phyloP scores from a whole-genome alignment of 2,329 filamentous ascomycete genomes.

The Thelonectria rubi region DNA sequence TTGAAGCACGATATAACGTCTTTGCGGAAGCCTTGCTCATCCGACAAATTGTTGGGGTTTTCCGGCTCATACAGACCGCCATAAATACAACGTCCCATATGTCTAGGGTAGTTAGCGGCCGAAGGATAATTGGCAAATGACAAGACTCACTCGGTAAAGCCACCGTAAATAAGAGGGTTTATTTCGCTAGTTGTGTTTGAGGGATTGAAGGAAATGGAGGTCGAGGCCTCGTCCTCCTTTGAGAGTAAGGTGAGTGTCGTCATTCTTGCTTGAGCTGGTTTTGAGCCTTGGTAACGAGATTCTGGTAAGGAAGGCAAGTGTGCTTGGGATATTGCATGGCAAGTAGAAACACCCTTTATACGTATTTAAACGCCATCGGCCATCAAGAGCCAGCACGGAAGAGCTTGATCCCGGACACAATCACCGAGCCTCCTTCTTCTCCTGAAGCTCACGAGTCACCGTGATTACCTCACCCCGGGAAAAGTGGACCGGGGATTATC shows the following conservation, averaged over 20 bases:
- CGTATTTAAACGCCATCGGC: neutral
- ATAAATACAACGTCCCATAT: conserved; percentile 89
- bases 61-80: conserved; percentile 82
- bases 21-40: conserved; percentile 76
- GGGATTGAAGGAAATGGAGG: conserved; percentile 68
- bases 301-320: neutral
- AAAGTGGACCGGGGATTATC: conserved; percentile 27
- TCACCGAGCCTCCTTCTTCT: neutral
- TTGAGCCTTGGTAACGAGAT: neutral
- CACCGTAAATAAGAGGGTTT: conserved; percentile 80
- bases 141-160: conserved; percentile 76
- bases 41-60: conserved; percentile 73
- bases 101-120: conserved; percentile 55
- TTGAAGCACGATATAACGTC: conserved; percentile 78
- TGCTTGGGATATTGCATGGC: neutral
- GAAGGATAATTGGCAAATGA: neutral
- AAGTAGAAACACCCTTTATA: neutral
- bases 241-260: conserved; percentile 22
- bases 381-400: neutral
- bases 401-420: neutral
- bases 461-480: neutral
- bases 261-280: conserved; percentile 5
- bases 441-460: neutral
- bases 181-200: conserved; percentile 74
- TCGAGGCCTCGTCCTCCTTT: conserved; percentile 3